Evolutionary conservation across 345 rosid species (phyloP), one percentile per base, ranked within the genome.

Genomic region (Eucalyptus virginea): DNA sequence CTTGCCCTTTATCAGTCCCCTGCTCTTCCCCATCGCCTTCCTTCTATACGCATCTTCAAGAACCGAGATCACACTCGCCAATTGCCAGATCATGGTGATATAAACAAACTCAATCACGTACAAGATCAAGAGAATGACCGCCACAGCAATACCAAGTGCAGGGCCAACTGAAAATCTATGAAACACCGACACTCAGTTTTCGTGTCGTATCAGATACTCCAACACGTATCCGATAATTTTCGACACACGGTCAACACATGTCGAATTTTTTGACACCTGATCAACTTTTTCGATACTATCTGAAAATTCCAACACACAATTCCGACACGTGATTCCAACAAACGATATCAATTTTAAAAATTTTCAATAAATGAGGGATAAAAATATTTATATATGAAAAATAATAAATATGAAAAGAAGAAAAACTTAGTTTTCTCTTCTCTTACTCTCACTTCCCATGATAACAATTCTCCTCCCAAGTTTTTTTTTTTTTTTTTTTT

Each of bases 41-140:
- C 92, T 16, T 2, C 97, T 96, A 21, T 91, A 81, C 1, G 91
- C 90, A 28, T 94, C 95, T 87, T 95, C 96, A 5, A 94, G 34
- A 18, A 94, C 96, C 1, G 96, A 93, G 16, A 95, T 93, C 86
- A 93, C 94, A 54, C 93, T 92, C 1, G 95, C 95, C 86, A 95
- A 42, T 42, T 93, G 92, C 95, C 94, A 94, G 9, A 94, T 48
- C 51, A 93, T 89, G 77, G 89, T 86, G 86, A 94, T 15, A 67
- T 95, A 94, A 11, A 92, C 77, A 3, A 91, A 9, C 12, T 95
- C 96, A 60, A 45, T 81, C 2, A 83, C 12, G 88, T 90, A 92
- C 2, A 86, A 7, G 7, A 88, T 18, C 13, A 86, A 5, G 10
- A 91, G n/a, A 42, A 87, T 24, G 6, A 23, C 11, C 0, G 90